A percentile compares a stretch with the other conserved stretches of the same genome.
phyloP scores from a whole-genome alignment of 805 yeast species.

The Candida qinlingensis region DNA sequence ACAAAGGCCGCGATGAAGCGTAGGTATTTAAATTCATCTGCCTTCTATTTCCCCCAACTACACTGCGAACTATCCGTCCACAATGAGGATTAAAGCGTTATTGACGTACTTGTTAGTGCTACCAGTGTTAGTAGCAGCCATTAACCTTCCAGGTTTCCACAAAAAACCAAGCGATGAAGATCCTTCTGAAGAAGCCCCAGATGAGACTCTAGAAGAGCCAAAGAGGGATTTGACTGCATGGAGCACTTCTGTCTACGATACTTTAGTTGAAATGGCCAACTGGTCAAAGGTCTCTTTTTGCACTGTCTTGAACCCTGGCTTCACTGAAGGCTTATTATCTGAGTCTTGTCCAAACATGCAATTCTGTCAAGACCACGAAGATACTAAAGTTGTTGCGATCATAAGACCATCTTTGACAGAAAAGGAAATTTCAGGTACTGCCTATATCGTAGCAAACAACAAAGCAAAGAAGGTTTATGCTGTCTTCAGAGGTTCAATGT shows the following conservation, averaged over 20 bases:
- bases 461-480: slow-evolving; percentile 37
- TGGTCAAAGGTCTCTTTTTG: slow-evolving; percentile 9
- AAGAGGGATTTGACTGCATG: not conserved
- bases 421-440: slow-evolving; percentile 46
- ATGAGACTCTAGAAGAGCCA: not conserved
- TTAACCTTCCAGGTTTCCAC: not conserved
- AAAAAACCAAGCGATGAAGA: not conserved
- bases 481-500: slow-evolving; percentile 60
- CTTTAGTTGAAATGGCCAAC: slow-evolving; percentile 1
- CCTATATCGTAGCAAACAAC: slow-evolving; percentile 48
- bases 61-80: not conserved
- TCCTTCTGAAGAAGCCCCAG: not conserved
- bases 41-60: too few species aligned
- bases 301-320: slow-evolving; percentile 5
- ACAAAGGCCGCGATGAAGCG: too few species aligned
- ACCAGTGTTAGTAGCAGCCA: not conserved
- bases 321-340: slow-evolving; percentile 2
- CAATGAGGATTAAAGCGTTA: not conserved
- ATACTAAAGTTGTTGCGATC: slow-evolving; percentile 6
- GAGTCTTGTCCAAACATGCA: slow-evolving; percentile 8
- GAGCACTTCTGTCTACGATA: slow-evolving; percentile 2
- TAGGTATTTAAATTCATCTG: too few species aligned
- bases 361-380: slow-evolving; percentile 10
- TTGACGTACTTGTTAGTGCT: not conserved
- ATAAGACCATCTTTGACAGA: slow-evolving; percentile 15